These are phyloP conservation scores for Daedaleopsis nitida DNA, from an alignment of 768 basidiomycete genomes.

Conservation along the genomic window DNA sequence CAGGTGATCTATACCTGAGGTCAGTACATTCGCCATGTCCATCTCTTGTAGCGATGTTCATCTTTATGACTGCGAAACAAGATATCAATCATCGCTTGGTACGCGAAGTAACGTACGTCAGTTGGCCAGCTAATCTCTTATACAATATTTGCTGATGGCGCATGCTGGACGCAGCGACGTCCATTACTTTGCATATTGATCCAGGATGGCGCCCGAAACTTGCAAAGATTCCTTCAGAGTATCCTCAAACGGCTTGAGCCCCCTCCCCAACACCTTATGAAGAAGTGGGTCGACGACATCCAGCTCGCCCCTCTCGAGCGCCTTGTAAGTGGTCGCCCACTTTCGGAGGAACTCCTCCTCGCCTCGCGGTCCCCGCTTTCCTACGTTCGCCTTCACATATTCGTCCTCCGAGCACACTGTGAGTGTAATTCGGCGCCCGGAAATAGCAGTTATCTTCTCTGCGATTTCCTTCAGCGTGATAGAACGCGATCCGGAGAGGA, in stretches of 20 bases:
- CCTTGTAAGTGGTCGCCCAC: slow-evolving; percentile 35
- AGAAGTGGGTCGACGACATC: slow-evolving; percentile 31
- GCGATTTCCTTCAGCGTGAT: slow-evolving; percentile 32
- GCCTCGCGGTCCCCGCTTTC: slow-evolving; percentile 19
- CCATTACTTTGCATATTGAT: slow-evolving; percentile 26
- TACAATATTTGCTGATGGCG: too few relatives aligned
- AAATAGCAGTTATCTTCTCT: slow-evolving; percentile 19
- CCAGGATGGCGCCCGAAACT: slow-evolving; percentile 6
- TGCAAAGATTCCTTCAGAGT: slow-evolving; percentile 27
- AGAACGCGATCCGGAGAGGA: slow-evolving; percentile 29
- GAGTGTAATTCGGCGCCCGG: slow-evolving; percentile 24
- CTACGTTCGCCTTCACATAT: slow-evolving; percentile 26
- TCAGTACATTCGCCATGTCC: too few relatives aligned
- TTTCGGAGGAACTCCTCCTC: slow-evolving; percentile 29
- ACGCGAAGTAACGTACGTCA: too few relatives aligned
- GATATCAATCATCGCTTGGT: too few relatives aligned
- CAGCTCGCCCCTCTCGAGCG: slow-evolving; percentile 32
- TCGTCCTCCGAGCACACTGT: slow-evolving; percentile 28
- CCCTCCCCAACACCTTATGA: slow-evolving; percentile 30
- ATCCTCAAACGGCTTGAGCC: slow-evolving; percentile 28
- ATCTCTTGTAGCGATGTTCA: too few relatives aligned
- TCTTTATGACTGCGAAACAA: too few relatives aligned
- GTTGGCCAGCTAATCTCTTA: too few relatives aligned
- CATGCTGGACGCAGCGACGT: too few relatives aligned
- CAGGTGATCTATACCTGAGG: too few relatives aligned